Base-by-base conservation (phyloP, 2,329 filamentous ascomycete species). In the Fusarium sp. region DNA sequence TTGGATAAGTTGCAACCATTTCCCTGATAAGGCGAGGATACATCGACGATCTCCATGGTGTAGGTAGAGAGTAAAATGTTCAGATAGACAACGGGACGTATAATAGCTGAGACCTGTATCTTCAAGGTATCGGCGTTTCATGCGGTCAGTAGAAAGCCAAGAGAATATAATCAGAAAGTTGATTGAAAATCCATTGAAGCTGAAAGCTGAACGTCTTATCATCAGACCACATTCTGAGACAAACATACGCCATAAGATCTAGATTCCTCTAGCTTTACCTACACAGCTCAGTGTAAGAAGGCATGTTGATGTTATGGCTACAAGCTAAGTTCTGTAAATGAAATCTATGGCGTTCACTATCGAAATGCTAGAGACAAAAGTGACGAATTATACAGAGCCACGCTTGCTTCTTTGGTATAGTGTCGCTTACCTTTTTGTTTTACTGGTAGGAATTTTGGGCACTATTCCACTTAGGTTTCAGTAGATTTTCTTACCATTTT, bases 11-110 rank as follows among this genome's bases (percentile, higher is more conserved):
- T 47, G 1, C 44, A 47, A 3, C 44, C 44, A 19, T 19, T 19
- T 9, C 43, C 25, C 11, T 30, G 23, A 25, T 47, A 47, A 2
- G 10, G 7, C 1, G 25, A 40, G 19, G 38, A 40, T 10, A n/a
- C 25, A 9, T 47, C 44, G 7, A 21, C 6, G 18, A 47, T 47
- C 7, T 30, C 44, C 44, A 47, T 47, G 5, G 18, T 11, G 18
- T 13, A 4, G 16, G 6, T 10, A 44, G n/a, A 9, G 10, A 18
- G 16, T 5, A 5, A 8, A 19, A 1, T 16, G 3, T 4, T 8
- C 6, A 12, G 42, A 4, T 0, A 25, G 6, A 9, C 12, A 12
- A 25, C 6, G 19, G 11, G 10, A 0, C 23, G 13, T 4, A 7
- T 9, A 25, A 19, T 18, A 44, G 6, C n/a, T n/a, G n/a, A n/a